phyloP scores from a whole-genome alignment of 345 rosid species.

The Lepidium aucheri region DNA sequence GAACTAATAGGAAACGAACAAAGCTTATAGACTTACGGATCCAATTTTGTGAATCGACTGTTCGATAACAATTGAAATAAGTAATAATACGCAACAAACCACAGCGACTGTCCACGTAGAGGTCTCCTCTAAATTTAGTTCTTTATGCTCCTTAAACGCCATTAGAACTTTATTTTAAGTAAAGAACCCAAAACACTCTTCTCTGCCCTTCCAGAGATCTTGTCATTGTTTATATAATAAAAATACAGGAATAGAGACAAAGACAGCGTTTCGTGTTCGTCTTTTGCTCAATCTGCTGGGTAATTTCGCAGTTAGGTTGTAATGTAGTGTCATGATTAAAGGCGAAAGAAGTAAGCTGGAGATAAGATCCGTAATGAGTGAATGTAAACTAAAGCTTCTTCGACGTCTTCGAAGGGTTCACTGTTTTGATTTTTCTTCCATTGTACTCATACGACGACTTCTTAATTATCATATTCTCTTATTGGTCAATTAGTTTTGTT shows the following conservation, averaged over 20 bases:
- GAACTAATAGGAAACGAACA: not conserved
- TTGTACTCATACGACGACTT: no score
- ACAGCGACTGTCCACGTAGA: slow-evolving; percentile 89
- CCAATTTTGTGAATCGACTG: slow-evolving; percentile 35
- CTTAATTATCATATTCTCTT: no score
- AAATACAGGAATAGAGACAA: not conserved
- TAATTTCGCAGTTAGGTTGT: not conserved
- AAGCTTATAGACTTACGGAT: slow-evolving; percentile 7
- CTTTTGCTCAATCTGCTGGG: not conserved
- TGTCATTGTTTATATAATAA: not conserved
- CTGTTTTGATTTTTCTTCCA: not conserved
- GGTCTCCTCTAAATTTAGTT: slow-evolving; percentile 41
- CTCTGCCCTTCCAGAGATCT: not conserved
- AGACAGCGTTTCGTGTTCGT: not conserved
- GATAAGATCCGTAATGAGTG: slow-evolving; percentile 12
- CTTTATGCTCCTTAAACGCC: slow-evolving; percentile 13
- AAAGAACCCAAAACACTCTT: not conserved
- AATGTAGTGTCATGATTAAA: not conserved
- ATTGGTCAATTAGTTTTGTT: no score
- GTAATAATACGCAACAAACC: slow-evolving; percentile 56
- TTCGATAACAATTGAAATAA: slow-evolving; percentile 45
- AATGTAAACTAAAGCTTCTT: not conserved
- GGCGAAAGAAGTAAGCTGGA: not conserved
- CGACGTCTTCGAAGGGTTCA: slow-evolving; percentile 5
- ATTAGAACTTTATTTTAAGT: not conserved